Evolutionary conservation across 2,329 filamentous ascomycete species (phyloP).

Genomic region (Pyrenochaeta sp.): DNA sequence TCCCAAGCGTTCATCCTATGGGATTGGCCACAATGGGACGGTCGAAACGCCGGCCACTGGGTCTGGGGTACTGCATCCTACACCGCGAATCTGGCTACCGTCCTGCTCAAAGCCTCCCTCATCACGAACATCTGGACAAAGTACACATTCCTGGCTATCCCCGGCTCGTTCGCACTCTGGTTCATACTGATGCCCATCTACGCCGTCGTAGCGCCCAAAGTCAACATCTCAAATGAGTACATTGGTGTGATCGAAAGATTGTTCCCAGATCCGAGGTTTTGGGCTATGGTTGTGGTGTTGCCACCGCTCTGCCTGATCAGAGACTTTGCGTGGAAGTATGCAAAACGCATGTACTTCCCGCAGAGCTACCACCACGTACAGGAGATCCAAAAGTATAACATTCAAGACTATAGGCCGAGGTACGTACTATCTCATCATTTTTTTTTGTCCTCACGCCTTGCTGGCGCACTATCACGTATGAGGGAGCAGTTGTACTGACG

Average conservation of each 20-base stretch:
- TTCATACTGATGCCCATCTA: slow-evolving; percentile 89
- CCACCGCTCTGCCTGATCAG: slow-evolving; percentile 83
- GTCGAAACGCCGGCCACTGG: slow-evolving; percentile 90
- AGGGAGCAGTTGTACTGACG: not conserved
- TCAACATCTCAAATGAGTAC: slow-evolving; percentile 84
- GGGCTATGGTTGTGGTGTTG: slow-evolving; percentile 84
- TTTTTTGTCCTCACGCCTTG: not conserved
- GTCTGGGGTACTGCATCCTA: slow-evolving; percentile 97
- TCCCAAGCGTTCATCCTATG: slow-evolving; percentile 81
- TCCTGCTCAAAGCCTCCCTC: slow-evolving; percentile 91
- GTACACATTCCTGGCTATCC: slow-evolving; percentile 94
- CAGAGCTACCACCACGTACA: slow-evolving; percentile 98
- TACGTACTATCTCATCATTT: slow-evolving; percentile 53
- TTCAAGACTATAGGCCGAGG: slow-evolving; percentile 97
- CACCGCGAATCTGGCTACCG: slow-evolving; percentile 90
- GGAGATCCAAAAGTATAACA: slow-evolving; percentile 99
- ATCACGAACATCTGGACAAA: slow-evolving; percentile 99
- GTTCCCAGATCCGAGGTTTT: slow-evolving; percentile 85
- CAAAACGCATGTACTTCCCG: slow-evolving; percentile 95
- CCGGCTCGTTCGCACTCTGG: slow-evolving; percentile 92
- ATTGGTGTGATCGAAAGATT: slow-evolving; percentile 82
- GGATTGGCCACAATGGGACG: slow-evolving; percentile 81
- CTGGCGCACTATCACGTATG: too few species aligned
- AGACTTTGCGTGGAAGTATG: slow-evolving; percentile 97
- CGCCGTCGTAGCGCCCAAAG: slow-evolving; percentile 82